Conservation (phyloP, 164 flowering plant genomes). For the Nymphaea thermarum region DNA sequence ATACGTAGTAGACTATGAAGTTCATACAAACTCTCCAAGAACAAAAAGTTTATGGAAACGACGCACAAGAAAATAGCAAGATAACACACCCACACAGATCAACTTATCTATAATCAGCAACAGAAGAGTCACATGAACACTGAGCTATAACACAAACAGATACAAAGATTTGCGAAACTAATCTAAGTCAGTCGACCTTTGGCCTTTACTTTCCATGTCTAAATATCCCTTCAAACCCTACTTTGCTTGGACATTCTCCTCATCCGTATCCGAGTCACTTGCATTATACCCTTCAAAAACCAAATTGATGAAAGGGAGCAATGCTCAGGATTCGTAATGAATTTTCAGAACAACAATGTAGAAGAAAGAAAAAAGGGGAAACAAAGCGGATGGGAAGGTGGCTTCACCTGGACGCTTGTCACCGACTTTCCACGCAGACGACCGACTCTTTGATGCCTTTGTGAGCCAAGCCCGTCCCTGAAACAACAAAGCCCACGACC, state of each 20-base stretch:
- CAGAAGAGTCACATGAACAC: neutral
- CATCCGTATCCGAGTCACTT: slow-evolving; percentile 74
- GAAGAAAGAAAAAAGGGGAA: neutral
- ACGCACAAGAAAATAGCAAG: neutral
- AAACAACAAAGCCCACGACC: neutral
- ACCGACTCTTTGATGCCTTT: slow-evolving; percentile 58
- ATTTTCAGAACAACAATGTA: slow-evolving; percentile 2
- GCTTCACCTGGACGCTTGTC: slow-evolving; percentile 60
- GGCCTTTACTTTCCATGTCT: neutral
- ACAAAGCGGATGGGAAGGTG: neutral
- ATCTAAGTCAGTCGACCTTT: neutral
- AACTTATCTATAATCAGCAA: too few species aligned
- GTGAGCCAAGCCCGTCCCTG: slow-evolving; percentile 77
- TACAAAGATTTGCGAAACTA: too few species aligned
- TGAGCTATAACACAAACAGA: neutral
- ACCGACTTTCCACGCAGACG: slow-evolving; percentile 65
- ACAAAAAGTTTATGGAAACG: neutral
- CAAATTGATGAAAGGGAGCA: neutral
- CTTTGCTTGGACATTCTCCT: slow-evolving; percentile 3
- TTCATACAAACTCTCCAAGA: neutral
- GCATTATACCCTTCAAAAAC: slow-evolving; percentile 50
- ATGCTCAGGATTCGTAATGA: neutral
- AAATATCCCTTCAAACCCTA: neutral
- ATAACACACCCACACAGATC: neutral
- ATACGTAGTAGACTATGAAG: neutral